Conservation (phyloP, 208 protist species). For the Crithidia fasciculata region DNA sequence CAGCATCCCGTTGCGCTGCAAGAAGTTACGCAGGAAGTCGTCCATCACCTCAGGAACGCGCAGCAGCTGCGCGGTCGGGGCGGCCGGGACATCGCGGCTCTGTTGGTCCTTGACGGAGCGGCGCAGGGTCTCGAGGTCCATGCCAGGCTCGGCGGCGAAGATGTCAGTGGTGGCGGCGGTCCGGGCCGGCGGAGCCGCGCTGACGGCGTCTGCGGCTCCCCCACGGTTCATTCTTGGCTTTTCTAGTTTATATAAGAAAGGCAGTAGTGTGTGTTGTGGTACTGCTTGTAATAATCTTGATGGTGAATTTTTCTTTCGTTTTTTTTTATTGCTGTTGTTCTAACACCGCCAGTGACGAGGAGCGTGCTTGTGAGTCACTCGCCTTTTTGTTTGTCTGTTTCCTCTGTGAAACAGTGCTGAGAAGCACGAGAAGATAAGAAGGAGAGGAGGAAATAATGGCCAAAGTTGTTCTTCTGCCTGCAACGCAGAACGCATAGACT, state of each 20-base stretch:
- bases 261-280: not conserved
- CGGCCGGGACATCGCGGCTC: slow-evolving; percentile 55
- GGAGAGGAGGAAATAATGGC: not conserved
- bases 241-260: too few species aligned
- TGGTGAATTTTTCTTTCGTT: too few species aligned
- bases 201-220: not conserved
- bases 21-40: slow-evolving; percentile 94
- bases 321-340: too few species aligned
- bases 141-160: slow-evolving; percentile 39
- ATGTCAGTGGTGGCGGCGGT: not conserved
- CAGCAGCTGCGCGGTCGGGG: slow-evolving; percentile 82
- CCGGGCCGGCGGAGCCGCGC: not conserved
- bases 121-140: slow-evolving; percentile 70
- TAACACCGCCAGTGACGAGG: too few species aligned
- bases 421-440: not conserved
- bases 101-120: slow-evolving; percentile 62
- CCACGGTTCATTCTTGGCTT: not conserved
- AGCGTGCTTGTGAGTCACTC: not conserved
- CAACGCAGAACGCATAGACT: too few species aligned
- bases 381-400: not conserved
- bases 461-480: too few species aligned
- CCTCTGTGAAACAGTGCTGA: not conserved
- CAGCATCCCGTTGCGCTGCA: slow-evolving; percentile 81
- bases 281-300: too few species aligned
- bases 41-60: slow-evolving; percentile 92